Evolutionary conservation across 2,329 filamentous ascomycete species (phyloP).

Genomic region (Sporothrix pallida): DNA sequence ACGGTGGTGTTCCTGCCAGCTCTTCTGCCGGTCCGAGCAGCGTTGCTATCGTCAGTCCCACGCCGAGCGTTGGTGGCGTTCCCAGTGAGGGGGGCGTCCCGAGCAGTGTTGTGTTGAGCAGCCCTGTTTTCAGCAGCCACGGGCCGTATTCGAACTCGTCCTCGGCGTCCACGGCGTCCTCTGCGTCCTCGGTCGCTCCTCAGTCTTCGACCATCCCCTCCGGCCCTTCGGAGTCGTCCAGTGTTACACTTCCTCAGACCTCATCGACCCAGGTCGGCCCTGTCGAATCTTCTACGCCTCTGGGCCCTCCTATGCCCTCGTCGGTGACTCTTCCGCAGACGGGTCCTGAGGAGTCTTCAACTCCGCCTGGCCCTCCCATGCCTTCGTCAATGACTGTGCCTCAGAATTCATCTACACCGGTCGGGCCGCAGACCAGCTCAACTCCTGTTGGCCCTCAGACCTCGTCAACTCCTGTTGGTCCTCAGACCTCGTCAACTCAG

Average conservation of each 20-base stretch:
- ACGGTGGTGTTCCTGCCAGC: too few species aligned
- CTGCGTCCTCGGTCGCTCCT: not conserved
- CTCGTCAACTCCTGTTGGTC: not conserved
- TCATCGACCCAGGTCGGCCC: not conserved
- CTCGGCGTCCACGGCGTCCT: not conserved
- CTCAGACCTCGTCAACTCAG: not conserved
- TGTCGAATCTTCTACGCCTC: not conserved
- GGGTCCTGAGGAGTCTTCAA: not conserved
- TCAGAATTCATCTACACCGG: not conserved
- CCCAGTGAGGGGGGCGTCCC: too few species aligned
- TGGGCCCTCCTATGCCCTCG: too few species aligned
- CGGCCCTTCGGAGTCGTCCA: not conserved
- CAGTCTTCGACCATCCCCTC: too few species aligned
- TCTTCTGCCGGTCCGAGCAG: too few species aligned
- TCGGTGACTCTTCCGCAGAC: too few species aligned
- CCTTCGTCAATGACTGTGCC: not conserved
- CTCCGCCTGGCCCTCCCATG: not conserved
- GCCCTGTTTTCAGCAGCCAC: not conserved
- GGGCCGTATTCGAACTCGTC: not conserved
- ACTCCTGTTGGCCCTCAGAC: not conserved
- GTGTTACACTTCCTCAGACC: not conserved
- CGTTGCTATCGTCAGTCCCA: too few species aligned
- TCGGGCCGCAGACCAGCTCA: not conserved
- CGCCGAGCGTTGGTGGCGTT: too few species aligned
- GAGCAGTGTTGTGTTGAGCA: too few species aligned